Percentiles rank a stretch among this genome's conserved stretches.
These are phyloP conservation scores for Gaeumannomyces sp. DNA, from an alignment of 2,329 filamentous ascomycete genomes.

Conservation along the genomic window DNA sequence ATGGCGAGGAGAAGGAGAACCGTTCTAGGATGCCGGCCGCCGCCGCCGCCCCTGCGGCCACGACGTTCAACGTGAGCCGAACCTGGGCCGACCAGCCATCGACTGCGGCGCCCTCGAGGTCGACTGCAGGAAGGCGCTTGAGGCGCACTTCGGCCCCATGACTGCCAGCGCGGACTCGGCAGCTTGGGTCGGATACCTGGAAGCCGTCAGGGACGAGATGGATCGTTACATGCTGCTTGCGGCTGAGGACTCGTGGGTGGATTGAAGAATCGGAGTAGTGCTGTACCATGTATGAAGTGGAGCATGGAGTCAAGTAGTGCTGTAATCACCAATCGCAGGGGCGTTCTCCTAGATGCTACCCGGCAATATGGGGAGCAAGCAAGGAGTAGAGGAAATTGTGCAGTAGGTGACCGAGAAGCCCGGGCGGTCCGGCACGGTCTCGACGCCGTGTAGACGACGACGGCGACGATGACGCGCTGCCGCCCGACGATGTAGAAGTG, in stretches of 20 bases:
- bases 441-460: no score
- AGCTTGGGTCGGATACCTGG: conserved; percentile 7
- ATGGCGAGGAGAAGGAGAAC: background rate
- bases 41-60: background rate
- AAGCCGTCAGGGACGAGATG: conserved; percentile 25
- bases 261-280: no score
- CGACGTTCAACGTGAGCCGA: conserved; percentile 3
- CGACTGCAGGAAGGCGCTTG: background rate
- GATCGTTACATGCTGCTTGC: conserved; percentile 32
- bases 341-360: no score
- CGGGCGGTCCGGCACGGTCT: no score
- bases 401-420: no score
- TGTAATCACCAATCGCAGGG: no score
- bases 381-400: no score
- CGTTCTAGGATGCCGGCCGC: background rate
- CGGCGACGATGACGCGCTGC: no score
- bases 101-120: background rate
- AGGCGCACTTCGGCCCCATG: background rate
- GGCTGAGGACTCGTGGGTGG: background rate
- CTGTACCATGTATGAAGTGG: no score
- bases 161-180: background rate
- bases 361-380: no score
- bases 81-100: background rate
- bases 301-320: no score
- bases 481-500: no score